These are phyloP conservation scores for Hordeum marinum DNA, from an alignment of 176 grass and related monocot genomes.

Conservation along the genomic window DNA sequence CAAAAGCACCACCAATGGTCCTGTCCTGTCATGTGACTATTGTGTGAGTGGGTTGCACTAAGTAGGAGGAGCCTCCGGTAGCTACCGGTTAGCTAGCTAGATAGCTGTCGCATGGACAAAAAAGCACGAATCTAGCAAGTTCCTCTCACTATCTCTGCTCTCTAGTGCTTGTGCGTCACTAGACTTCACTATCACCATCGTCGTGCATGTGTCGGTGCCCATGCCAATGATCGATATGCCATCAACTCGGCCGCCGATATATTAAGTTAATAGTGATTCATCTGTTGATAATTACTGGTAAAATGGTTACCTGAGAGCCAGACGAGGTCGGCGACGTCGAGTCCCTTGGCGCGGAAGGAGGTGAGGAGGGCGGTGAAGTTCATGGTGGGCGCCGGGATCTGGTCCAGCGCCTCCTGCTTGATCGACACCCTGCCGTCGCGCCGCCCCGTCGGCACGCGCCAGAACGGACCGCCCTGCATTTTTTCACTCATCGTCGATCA, in stretches of 20 bases:
- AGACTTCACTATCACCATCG: neutral
- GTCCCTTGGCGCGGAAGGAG: slow-evolving; percentile 70
- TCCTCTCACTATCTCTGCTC: too few species aligned
- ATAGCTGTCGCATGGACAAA: too few species aligned
- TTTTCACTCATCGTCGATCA: neutral
- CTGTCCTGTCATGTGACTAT: neutral
- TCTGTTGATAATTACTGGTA: neutral
- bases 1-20: neutral
- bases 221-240: neutral
- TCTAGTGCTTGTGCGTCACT: neutral
- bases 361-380: slow-evolving; percentile 60
- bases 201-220: neutral
- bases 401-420: slow-evolving; percentile 53
- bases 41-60: neutral
- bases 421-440: slow-evolving; percentile 73
- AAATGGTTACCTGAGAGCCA: slow-evolving; percentile 60
- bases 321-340: slow-evolving; percentile 67
- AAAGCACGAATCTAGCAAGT: neutral
- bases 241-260: neutral
- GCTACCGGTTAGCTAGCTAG: neutral
- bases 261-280: neutral
- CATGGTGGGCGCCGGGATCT: slow-evolving; percentile 57
- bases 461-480: slow-evolving; percentile 72
- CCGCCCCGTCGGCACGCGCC: slow-evolving; percentile 81
- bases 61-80: neutral